Base-by-base conservation (phyloP, 2,329 filamentous ascomycete species). In the Apiospora saccharicola region DNA sequence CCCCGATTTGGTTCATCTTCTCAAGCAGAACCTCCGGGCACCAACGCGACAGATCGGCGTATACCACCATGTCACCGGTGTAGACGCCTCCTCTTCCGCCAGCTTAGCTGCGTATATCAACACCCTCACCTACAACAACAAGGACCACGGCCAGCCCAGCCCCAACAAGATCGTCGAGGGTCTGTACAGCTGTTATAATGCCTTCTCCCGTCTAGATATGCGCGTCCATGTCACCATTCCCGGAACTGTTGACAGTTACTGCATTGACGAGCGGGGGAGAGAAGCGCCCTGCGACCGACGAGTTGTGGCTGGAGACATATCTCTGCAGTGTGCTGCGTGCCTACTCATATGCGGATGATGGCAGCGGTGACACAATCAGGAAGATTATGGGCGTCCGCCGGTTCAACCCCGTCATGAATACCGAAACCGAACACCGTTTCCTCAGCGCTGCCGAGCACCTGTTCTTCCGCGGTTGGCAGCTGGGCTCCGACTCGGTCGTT, bases 131-230 rank as follows among this genome's bases (percentile, higher is more conserved):
- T 97, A 98, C 84, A 74, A 71, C 69, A 93, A 93, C 69, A 93
- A 93, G 75, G 93, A 96, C 71, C 91, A 92, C 75, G 93, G 96
- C 76, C 94, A 94, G 80, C 88, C 92, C 16, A 88, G 87, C 71
- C 86, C 87, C 73, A 90, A 93, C 80, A 98, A 98, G 85, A 96
- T 98, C 72, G 93, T 95, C 12, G 96, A 97, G 75, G 96, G 96
- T 6, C 88, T 98, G 51, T 98, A 98, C 84, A 98, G 96, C 85
- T 99, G 96, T 84, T 99, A 99, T 88, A 99, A 99, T 94, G 96
- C 96, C 76, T 98, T 99, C 83, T 98, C 96, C 6, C 91, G 97
- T 75, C 89, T 98, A 70, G 96, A 99, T 80, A 99, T 99, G 96
- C 94, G 96, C 74, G 96, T 99, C 16, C 95, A 98, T 80, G 96